Conservation (phyloP, 345 rosid genomes). For the Hypericum androsaemum region DNA sequence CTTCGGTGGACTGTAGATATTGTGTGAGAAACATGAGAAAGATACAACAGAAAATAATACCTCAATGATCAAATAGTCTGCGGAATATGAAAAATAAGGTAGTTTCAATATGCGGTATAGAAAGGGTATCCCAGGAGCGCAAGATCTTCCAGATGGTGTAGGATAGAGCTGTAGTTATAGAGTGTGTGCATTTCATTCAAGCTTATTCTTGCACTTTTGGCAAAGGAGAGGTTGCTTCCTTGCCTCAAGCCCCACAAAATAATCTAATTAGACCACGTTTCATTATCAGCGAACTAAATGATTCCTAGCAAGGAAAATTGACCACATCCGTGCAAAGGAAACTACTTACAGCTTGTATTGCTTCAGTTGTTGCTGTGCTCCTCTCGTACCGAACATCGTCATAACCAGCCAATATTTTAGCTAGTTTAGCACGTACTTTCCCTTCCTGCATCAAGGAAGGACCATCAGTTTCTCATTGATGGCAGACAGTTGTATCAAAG, state of each 20-base stretch:
- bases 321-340: not conserved
- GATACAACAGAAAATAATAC: not conserved
- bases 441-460: slow-evolving; percentile 49
- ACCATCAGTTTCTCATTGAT: slow-evolving; percentile 5
- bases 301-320: not conserved
- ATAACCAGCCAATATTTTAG: slow-evolving; percentile 46
- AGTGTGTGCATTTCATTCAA: too few relatives aligned
- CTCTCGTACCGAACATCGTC: slow-evolving; percentile 66
- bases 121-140: too few relatives aligned
- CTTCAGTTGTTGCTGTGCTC: slow-evolving; percentile 51
- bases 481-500: slow-evolving; percentile 2
- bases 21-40: slow-evolving; percentile 15
- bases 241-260: too few relatives aligned
- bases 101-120: too few relatives aligned
- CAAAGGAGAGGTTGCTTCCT: too few relatives aligned
- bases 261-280: too few relatives aligned
- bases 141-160: too few relatives aligned
- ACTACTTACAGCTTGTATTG: slow-evolving; percentile 58
- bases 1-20: slow-evolving; percentile 48
- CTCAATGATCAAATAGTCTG: not conserved
- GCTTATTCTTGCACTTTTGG: too few relatives aligned
- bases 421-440: slow-evolving; percentile 65
- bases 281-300: too few relatives aligned
- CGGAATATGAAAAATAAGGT: too few relatives aligned
- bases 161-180: too few relatives aligned